Base-by-base conservation (phyloP, 805 yeast species). In the Torulaspora delbrueckii region DNA sequence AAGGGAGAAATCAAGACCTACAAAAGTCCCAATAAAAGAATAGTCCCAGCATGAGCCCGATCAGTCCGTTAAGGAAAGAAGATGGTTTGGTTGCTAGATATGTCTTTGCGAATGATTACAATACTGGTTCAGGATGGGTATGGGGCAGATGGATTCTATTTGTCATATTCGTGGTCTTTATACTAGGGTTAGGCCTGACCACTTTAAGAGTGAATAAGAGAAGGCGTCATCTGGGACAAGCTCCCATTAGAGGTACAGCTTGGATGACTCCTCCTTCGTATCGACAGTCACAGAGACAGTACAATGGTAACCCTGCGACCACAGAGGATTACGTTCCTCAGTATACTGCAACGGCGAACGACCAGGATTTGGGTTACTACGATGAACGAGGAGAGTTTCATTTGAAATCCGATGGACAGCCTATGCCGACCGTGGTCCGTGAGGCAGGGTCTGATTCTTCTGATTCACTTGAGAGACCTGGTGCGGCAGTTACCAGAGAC, bases 211-310 rank as follows among this genome's bases (percentile, higher is more conserved):
- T 46, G 1, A 85, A 85, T 57, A 75, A 69, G 37, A 72, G 71
- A 45, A 72, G 95, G 62, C 50, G 55, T 0, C 47, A 25, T 4
- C 35, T 56, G 27, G 77, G 78, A 35, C 67, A 70, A 50, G 70
- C 67, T 23, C 95, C 96, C 0, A 70, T 86, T 1, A 69, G 77
- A 48, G 91, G 91, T 8, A 85, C 93, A 1, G 77, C 85, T 8
- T 85, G 95, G 95, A 78, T 88, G 70, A 84, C 93, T 0, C 96
- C 96, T 5, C 95, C 95, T 0, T 72, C 82, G 8, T 86, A 86
- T 58, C 61, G 71, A 38, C 87, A 81, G 53, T 77, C 88, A 1
- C 85, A 84, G 56, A 70, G 68, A 42, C 81, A 78, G 47, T 75
- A 78, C 52, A 69, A 74, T 19, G 56, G 57, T 7, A 26, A 50